Conservation (phyloP, 1,139 yeast species). For the Debaryomyces subglobosus region DNA sequence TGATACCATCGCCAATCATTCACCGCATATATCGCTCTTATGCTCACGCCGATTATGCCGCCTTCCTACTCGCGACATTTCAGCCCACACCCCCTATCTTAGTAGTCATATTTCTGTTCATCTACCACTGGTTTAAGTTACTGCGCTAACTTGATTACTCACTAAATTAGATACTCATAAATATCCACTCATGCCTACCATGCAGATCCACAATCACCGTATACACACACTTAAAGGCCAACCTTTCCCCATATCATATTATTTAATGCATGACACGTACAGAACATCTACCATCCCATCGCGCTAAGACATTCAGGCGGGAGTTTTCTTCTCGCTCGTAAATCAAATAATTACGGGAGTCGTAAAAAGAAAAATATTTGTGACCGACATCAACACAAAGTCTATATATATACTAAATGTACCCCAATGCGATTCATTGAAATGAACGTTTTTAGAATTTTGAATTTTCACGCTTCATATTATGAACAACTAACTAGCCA, state of each 20-base stretch:
- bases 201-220: neutral
- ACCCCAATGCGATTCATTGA: neutral
- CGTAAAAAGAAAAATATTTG: slow-evolving; percentile 6
- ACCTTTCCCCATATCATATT: neutral
- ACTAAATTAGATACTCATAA: no score
- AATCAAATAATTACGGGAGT: slow-evolving; percentile 6
- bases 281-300: neutral
- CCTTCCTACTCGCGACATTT: neutral
- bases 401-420: neutral
- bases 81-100: neutral
- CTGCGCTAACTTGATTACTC: no score
- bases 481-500: slow-evolving; percentile 5
- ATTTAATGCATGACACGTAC: neutral
- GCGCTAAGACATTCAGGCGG: neutral
- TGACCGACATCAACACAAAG: slow-evolving; percentile 2
- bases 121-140: no score
- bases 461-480: neutral
- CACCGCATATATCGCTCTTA: neutral
- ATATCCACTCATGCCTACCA: no score
- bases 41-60: neutral
- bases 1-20: neutral
- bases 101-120: no score
- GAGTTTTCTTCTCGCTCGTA: neutral
- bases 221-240: neutral
- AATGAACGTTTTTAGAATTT: neutral